phyloP scores from a whole-genome alignment of 2,329 filamentous ascomycete genomes.

The Hypoxylon sp. region DNA sequence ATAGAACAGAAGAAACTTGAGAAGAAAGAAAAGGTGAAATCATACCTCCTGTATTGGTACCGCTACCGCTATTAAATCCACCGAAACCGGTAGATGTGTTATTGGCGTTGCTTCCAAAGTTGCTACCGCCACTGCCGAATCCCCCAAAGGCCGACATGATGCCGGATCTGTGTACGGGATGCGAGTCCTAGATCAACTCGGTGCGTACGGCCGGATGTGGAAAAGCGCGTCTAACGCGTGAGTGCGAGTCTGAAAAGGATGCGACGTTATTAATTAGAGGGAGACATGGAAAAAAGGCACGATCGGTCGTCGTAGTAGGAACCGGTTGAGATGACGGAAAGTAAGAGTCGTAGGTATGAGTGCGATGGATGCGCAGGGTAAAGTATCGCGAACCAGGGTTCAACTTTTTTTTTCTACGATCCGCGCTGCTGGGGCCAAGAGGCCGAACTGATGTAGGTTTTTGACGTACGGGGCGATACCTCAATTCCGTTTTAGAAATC shows the following conservation, averaged over 20 bases:
- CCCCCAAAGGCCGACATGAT: constrained; percentile 69
- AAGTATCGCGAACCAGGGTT: constrained; percentile 42
- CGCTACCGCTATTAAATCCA: constrained; percentile 38
- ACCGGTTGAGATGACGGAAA: constrained; percentile 18
- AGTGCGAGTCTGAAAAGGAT: constrained; percentile 31
- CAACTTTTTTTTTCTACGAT: constrained; percentile 42
- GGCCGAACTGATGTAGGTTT: constrained; percentile 24
- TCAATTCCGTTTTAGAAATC: constrained; percentile 20
- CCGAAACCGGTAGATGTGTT: constrained; percentile 68
- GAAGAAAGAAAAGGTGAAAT: constrained; percentile 48
- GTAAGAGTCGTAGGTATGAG: constrained; percentile 13
- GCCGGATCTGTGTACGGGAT: constrained; percentile 40
- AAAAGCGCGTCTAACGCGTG: constrained; percentile 55
- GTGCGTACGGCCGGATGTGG: constrained; percentile 35
- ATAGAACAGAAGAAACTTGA: constrained; percentile 36
- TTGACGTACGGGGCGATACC: constrained; percentile 17
- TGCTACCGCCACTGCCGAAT: constrained; percentile 59
- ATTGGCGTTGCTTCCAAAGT: constrained; percentile 72
- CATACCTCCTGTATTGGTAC: constrained; percentile 69
- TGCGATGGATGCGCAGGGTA: constrained; percentile 32
- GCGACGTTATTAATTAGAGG: constrained; percentile 43
- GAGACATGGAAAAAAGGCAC: constrained; percentile 49
- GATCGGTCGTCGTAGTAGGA: constrained; percentile 29
- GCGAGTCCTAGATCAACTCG: constrained; percentile 28
- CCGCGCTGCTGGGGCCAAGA: constrained; percentile 33